Base-by-base conservation (phyloP, 805 yeast genomes). In the Kodamaea nitidulidarum region DNA sequence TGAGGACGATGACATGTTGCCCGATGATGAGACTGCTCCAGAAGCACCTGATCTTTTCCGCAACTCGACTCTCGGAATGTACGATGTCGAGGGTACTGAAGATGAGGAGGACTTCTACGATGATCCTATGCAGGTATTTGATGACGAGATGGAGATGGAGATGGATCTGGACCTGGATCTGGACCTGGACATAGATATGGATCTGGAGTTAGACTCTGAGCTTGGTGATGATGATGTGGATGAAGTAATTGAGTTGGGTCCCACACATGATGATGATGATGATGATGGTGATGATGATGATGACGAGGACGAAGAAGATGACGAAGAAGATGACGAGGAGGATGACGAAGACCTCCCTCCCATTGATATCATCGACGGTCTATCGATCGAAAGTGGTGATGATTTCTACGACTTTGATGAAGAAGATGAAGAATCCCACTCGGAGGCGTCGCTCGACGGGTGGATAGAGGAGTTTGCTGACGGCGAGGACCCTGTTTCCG, bases 51-150 rank as follows among this genome's bases (percentile, higher is more conserved):
- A 90, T 56, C 67, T 90, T 52, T 80, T 91, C 60, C 70, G 83
- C 28, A 90, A 93, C 55, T 90, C 97, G 0, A 86, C 97, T 0
- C 68, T 91, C 29, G 97, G 96, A 1, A 90, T 91, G 95, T 91
- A 84, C 56, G 97, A 91, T 50, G 81, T 85, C 28, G 93, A 82
- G 37, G 83, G 78, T 46, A 76, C 76, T 32, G 84, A 80, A 24
- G 77, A 68, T n/a, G 76, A 67, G 16, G 29, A 28, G 14, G 33
- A 27, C 17, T 34, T 15, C 26, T 33, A 35, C 15, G 41, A 38
- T 14, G 41, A 33, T 7, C 27, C 20, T 3, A 21, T 25, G 30
- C 28, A 31, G 20, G 21, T 18, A 27, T 26, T 24, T 38, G 41
- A 38, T 20, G 36, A 5, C 59, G 38, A 35, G 31, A 42, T 66